These are phyloP conservation scores for Arabidopsis arenosa DNA, from an alignment of 345 rosid genomes.

Conservation along the genomic window DNA sequence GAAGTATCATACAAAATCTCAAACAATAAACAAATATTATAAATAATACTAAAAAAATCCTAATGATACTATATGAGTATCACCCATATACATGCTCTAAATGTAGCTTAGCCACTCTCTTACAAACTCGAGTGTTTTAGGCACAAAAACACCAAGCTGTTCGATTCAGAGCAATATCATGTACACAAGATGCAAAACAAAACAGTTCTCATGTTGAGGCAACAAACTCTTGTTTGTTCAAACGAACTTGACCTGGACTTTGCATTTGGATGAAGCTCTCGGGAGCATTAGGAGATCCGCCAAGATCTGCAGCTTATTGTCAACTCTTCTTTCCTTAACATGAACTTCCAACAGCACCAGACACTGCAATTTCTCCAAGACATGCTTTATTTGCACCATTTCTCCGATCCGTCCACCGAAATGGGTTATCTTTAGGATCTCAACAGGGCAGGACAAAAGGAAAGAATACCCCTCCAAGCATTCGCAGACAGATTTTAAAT, in stretches of 20 bases:
- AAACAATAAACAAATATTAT: no score
- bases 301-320: background rate
- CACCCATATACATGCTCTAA: no score
- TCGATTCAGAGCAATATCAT: background rate
- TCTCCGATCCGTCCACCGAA: background rate
- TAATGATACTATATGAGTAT: no score
- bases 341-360: background rate
- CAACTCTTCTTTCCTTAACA: background rate
- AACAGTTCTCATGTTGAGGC: background rate
- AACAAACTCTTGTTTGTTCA: background rate
- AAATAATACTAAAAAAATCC: no score
- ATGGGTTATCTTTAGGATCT: background rate
- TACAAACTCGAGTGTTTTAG: background rate
- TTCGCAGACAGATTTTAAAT: background rate
- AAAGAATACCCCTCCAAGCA: background rate
- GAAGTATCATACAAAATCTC: no score
- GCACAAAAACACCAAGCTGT: background rate
- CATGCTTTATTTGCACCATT: background rate
- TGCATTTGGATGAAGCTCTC: background rate
- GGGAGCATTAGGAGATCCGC: background rate
- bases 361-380: background rate
- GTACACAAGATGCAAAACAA: background rate
- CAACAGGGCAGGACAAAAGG: background rate
- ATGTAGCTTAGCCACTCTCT: background rate
- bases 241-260: background rate